Conservation (phyloP, 2,329 filamentous ascomycete species). For the Phyllosticta capitalensis region DNA sequence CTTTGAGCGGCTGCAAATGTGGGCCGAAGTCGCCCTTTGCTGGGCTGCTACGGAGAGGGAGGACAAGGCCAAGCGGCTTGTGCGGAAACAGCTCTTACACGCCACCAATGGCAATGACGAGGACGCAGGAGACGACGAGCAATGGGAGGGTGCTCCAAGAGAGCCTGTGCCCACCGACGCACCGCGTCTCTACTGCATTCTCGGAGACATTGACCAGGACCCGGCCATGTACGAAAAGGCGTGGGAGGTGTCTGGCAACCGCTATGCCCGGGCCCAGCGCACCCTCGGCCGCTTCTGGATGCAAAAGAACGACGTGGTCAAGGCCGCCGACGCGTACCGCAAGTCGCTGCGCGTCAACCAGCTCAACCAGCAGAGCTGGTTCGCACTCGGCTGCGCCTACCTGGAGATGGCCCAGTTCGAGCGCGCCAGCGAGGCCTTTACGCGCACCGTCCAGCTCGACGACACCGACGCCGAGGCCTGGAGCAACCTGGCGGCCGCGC, state of each 20-base stretch:
- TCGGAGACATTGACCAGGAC: constrained; percentile 78
- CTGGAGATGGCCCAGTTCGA: constrained; percentile 68
- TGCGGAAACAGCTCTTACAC: constrained; percentile 71
- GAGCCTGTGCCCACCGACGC: constrained; percentile 69
- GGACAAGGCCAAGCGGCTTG: constrained; percentile 66
- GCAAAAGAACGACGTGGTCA: constrained; percentile 52
- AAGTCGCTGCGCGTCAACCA: constrained; percentile 71
- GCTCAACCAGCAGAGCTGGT: constrained; percentile 78
- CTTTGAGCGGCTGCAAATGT: constrained; percentile 85
- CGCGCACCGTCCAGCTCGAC: constrained; percentile 71
- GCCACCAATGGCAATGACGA: constrained; percentile 41
- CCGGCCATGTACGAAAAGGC: constrained; percentile 69
- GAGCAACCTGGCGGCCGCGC: constrained; percentile 83
- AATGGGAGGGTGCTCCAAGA: constrained; percentile 58
- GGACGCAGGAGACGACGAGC: constrained; percentile 36
- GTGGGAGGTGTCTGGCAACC: constrained; percentile 72
- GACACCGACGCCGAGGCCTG: constrained; percentile 86
- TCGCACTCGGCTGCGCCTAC: constrained; percentile 78
- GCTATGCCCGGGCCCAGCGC: constrained; percentile 80
- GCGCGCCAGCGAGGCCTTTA: constrained; percentile 74
- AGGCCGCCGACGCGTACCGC: constrained; percentile 68
- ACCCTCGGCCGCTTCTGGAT: constrained; percentile 76
- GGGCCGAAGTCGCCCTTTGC: constrained; percentile 91
- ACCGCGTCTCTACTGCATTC: constrained; percentile 80
- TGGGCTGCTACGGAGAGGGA: constrained; percentile 71